Conservation (phyloP, 345 rosid species). For the Salix purpurea region DNA sequence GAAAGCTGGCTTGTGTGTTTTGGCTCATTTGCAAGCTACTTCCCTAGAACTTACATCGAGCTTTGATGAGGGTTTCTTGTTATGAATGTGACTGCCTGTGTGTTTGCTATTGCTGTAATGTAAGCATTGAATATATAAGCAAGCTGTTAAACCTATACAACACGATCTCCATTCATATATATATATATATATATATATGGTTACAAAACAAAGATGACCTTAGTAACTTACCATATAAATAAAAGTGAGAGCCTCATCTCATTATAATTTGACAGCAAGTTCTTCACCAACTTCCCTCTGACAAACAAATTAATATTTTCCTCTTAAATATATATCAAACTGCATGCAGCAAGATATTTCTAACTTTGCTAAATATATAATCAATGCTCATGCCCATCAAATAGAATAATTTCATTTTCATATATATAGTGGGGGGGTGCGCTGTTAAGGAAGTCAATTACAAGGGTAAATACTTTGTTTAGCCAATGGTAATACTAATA, state of each 20-base stretch:
- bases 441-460: neutral
- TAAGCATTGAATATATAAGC: no score
- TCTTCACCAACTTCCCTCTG: conserved; percentile 13
- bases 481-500: neutral
- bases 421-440: neutral
- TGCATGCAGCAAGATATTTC: conserved; percentile 9
- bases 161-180: neutral
- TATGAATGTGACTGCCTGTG: no score
- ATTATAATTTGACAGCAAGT: conserved; percentile 5
- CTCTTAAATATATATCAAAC: conserved; percentile 2
- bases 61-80: neutral
- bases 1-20: neutral
- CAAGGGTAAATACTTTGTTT: neutral
- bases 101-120: no score
- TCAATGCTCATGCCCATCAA: neutral
- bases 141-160: neutral
- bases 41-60: neutral
- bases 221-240: neutral
- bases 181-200: neutral
- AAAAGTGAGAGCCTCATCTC: neutral
- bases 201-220: neutral
- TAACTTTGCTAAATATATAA: neutral
- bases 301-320: conserved; percentile 1
- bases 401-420: neutral
- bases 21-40: neutral